A percentile compares a stretch with the other conserved stretches of the same genome.
Evolutionary conservation across 371 early-diverging fungal genomes (phyloP).

Genomic region (Mortierella sp.): DNA sequence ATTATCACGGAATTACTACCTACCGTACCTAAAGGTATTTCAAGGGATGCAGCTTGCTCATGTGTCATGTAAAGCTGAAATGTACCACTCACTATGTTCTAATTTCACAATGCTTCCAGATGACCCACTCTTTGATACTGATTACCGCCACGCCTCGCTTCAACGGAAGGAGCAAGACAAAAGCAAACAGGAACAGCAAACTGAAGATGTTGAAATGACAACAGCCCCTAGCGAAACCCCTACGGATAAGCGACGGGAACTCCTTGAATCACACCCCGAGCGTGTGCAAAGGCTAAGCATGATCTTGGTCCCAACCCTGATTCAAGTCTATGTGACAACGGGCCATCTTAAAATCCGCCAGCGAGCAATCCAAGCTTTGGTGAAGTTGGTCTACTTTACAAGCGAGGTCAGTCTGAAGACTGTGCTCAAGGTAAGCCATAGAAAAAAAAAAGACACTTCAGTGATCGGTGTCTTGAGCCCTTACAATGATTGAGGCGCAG

Average conservation of each 20-base stretch:
- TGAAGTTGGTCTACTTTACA: constrained; percentile 65
- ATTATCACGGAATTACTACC: constrained; percentile 71
- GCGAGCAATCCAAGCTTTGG: constrained; percentile 61
- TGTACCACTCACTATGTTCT: background rate
- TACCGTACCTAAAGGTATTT: constrained; percentile 65
- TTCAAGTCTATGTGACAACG: constrained; percentile 67
- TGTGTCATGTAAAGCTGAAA: too few species aligned
- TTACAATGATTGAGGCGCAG: too few species aligned
- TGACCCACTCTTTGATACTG: constrained; percentile 41
- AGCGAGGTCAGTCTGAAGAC: constrained; percentile 46
- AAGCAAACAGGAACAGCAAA: constrained; percentile 14
- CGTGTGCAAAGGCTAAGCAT: constrained; percentile 56
- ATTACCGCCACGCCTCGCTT: constrained; percentile 17
- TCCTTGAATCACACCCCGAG: constrained; percentile 56
- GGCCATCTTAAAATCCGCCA: constrained; percentile 68
- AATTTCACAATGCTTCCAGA: background rate
- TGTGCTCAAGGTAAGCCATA: constrained; percentile 52
- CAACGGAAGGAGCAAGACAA: constrained; percentile 18
- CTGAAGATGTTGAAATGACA: constrained; percentile 28
- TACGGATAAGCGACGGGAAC: constrained; percentile 55
- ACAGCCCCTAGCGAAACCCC: background rate
- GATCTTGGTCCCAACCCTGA: constrained; percentile 63
- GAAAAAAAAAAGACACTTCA: background rate
- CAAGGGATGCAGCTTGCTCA: background rate
- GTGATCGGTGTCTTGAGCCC: too few species aligned